phyloP scores from a whole-genome alignment of 2,329 filamentous ascomycete genomes.

The Curvularia lunata region DNA sequence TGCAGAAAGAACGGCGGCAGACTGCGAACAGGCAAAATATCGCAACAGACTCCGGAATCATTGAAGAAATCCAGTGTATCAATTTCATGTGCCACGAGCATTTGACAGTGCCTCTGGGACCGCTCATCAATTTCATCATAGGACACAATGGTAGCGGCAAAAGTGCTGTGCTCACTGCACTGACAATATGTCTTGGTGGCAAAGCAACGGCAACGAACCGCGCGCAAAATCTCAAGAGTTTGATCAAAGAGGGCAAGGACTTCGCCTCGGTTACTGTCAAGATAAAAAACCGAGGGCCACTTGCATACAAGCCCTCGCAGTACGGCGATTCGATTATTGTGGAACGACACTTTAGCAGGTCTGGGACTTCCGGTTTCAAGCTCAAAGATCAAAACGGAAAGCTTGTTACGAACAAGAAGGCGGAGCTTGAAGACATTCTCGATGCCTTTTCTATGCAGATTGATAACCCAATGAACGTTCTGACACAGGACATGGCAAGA shows the following conservation, averaged over 20 bases:
- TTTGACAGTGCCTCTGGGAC: conserved; percentile 83
- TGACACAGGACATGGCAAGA: conserved; percentile 93
- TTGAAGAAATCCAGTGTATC: conserved; percentile 82
- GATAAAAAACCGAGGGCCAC: conserved; percentile 87
- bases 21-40: conserved; percentile 60
- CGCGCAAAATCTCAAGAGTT: conserved; percentile 83
- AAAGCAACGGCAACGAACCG: conserved; percentile 94
- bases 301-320: conserved; percentile 80
- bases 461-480: conserved; percentile 93
- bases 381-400: conserved; percentile 75
- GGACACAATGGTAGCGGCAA: conserved; percentile 98
- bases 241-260: conserved; percentile 89
- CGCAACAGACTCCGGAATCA: conserved; percentile 81
- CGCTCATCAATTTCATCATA: conserved; percentile 96
- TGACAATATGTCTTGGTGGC: conserved; percentile 92
- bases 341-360: conserved; percentile 84
- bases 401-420: conserved; percentile 80
- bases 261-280: conserved; percentile 74
- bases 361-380: conserved; percentile 81
- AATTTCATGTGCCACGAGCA: conserved; percentile 97
- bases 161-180: conserved; percentile 90
- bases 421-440: conserved; percentile 88
- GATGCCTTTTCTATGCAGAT: conserved; percentile 94
- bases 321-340: conserved; percentile 87
- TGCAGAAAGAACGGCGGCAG: conserved; percentile 33